phyloP scores from a whole-genome alignment of 805 yeast genomes.

The Suhomyces sp. region DNA sequence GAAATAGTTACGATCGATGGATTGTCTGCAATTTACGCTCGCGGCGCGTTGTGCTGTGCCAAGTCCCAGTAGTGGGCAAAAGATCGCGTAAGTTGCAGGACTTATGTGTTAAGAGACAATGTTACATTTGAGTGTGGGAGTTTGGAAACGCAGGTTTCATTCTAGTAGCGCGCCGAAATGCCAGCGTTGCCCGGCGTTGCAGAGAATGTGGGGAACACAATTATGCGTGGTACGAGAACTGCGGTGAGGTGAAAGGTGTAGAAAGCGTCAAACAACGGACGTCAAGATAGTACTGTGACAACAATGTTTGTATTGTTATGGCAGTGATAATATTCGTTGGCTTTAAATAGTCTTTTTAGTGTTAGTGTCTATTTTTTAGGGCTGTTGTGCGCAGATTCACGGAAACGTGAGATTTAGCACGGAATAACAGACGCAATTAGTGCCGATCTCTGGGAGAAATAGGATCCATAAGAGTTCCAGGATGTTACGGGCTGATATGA shows the following conservation, averaged over 20 bases:
- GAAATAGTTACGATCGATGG: constrained; percentile 2
- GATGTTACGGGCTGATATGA: too few species aligned
- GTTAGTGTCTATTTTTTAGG: neutral
- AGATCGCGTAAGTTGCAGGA: neutral
- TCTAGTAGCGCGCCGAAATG: neutral
- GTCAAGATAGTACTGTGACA: neutral
- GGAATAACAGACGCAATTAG: too few species aligned
- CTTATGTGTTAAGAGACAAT: neutral
- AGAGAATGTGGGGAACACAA: neutral
- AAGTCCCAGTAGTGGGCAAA: neutral
- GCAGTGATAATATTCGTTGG: neutral
- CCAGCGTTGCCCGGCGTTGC: neutral
- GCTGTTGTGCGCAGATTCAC: neutral
- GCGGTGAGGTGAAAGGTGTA: neutral
- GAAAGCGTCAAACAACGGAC: neutral
- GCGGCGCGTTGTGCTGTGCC: neutral
- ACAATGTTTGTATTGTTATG: neutral
- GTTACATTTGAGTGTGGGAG: neutral
- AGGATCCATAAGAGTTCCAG: too few species aligned
- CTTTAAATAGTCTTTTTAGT: neutral
- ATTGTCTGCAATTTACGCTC: neutral
- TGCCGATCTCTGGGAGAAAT: too few species aligned
- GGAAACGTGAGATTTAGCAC: neutral
- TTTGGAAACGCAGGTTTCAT: neutral
- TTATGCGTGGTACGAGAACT: neutral